These are phyloP conservation scores for Alternaria consortialis DNA, from an alignment of 2,329 filamentous ascomycete genomes.

Conservation along the genomic window DNA sequence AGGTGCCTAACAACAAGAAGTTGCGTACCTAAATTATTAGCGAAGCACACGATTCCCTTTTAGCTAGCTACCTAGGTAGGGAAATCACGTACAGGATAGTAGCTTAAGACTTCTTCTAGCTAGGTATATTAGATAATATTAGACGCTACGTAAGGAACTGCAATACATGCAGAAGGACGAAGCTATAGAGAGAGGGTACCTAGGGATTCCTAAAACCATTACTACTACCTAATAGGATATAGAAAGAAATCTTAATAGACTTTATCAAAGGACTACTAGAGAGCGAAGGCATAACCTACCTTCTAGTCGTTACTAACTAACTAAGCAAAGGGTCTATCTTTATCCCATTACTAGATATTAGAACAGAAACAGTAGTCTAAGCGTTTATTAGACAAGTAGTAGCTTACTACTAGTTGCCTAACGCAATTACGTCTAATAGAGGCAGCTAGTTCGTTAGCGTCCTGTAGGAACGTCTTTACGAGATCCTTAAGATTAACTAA, in stretches of 20 bases:
- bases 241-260: constrained; percentile 6
- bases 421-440: background rate
- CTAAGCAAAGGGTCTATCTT: background rate
- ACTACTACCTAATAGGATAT: too few relatives aligned
- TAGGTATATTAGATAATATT: too few relatives aligned
- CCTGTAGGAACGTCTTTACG: background rate
- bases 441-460: background rate
- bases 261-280: background rate
- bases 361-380: background rate
- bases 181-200: too few relatives aligned
- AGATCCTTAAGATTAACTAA: background rate
- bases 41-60: background rate
- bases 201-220: too few relatives aligned
- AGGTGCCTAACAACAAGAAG: background rate
- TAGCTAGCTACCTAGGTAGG: background rate
- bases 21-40: background rate
- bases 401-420: background rate
- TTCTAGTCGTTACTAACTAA: background rate
- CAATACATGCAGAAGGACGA: too few relatives aligned
- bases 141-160: too few relatives aligned
- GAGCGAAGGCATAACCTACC: background rate
- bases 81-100: background rate
- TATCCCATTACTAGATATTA: background rate
- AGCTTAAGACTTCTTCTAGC: background rate
- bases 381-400: background rate